Percentiles rank a stretch among this genome's conserved stretches.
phyloP scores from a whole-genome alignment of 495 filamentous ascomycete species.

The Aspergillus carlsbadensis region DNA sequence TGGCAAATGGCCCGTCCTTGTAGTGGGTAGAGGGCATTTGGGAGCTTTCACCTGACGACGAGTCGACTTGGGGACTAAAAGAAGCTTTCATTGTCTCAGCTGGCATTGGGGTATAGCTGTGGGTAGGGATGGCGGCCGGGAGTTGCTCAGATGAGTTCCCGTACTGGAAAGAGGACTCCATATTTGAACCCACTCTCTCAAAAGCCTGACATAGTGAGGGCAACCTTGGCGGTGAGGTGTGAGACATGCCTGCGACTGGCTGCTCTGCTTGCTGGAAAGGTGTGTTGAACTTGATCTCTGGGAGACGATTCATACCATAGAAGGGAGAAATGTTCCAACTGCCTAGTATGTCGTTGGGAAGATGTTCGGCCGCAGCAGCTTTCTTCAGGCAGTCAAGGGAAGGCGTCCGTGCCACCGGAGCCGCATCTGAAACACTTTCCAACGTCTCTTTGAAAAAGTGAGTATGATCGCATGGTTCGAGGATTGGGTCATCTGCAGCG shows the following conservation, averaged over 20 bases:
- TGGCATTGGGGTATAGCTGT: neutral
- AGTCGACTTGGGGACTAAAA: neutral
- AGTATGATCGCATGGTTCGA: constrained; percentile 1
- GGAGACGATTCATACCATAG: neutral
- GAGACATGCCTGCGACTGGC: neutral
- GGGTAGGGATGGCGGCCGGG: neutral
- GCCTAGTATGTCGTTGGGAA: too few relatives aligned
- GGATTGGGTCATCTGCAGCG: neutral
- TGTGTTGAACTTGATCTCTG: neutral
- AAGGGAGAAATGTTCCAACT: neutral
- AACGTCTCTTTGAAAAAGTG: neutral
- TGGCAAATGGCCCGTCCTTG: constrained; percentile 20
- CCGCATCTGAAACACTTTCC: neutral
- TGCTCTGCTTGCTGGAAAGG: neutral
- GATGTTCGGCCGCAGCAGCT: neutral
- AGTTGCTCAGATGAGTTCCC: constrained; percentile 6
- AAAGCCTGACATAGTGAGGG: too few relatives aligned
- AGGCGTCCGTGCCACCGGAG: neutral
- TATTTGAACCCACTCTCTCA: too few relatives aligned
- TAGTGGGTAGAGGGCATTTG: constrained; percentile 2
- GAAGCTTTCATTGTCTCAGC: neutral
- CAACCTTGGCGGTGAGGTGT: neutral
- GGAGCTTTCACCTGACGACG: neutral
- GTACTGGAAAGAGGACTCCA: neutral
- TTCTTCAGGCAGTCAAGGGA: neutral